These are phyloP conservation scores for Diaporthe sp. DNA, from an alignment of 2,329 filamentous ascomycete genomes.

Conservation along the genomic window DNA sequence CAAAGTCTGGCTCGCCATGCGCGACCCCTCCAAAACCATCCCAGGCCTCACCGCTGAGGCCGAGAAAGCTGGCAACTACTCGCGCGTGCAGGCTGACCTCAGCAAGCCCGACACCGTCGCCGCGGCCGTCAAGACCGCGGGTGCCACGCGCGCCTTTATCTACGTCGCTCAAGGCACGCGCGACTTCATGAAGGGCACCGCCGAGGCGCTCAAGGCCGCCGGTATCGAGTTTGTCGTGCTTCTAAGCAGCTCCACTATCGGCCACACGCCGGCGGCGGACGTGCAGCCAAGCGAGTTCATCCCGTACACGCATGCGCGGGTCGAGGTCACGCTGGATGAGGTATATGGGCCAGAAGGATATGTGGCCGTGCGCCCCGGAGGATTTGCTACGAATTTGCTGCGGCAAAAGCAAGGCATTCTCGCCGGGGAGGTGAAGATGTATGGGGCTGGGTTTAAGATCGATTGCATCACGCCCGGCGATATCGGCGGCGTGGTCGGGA, in stretches of 20 bases:
- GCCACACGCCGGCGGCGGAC: conserved; percentile 42
- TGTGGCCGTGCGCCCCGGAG: conserved; percentile 53
- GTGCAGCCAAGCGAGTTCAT: conserved; percentile 47
- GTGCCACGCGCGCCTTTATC: conserved; percentile 60
- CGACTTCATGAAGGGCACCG: conserved; percentile 52
- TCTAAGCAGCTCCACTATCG: conserved; percentile 51
- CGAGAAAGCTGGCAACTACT: conserved; percentile 30
- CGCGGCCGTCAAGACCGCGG: conserved; percentile 51
- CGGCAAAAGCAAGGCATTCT: conserved; percentile 43
- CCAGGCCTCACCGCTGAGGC: conserved; percentile 37
- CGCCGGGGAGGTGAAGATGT: conserved; percentile 47
- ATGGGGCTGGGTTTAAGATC: conserved; percentile 42
- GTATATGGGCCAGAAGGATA: conserved; percentile 50
- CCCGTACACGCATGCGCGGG: conserved; percentile 52
- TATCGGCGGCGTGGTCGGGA: conserved; percentile 56
- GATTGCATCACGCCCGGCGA: conserved; percentile 55
- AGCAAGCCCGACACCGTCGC: conserved; percentile 51
- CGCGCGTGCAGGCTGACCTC: conserved; percentile 52
- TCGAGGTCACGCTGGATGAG: conserved; percentile 54
- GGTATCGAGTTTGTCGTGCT: conserved; percentile 57
- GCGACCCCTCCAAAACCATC: conserved; percentile 51
- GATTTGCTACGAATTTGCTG: conserved; percentile 55
- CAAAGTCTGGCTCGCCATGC: conserved; percentile 42
- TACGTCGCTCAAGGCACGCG: conserved; percentile 49
- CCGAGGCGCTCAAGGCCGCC: conserved; percentile 54